phyloP scores from a whole-genome alignment of 176 grass and related monocot genomes.

The Raddia distichophylla region DNA sequence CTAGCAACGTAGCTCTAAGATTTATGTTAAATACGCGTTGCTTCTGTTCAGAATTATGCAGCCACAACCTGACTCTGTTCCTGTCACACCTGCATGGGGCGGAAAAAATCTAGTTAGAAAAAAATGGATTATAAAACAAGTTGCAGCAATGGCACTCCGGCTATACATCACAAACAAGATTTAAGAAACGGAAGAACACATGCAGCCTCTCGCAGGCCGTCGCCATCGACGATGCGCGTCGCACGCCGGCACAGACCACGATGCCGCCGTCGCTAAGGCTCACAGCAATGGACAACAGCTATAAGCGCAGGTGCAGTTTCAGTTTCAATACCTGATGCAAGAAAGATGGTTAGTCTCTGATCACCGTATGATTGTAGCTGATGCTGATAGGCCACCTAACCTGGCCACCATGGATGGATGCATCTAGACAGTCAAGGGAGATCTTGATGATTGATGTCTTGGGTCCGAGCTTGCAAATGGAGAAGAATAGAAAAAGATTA shows the following conservation, averaged over 20 bases:
- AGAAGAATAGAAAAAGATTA: background rate
- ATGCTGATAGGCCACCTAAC: conserved; percentile 35
- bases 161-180: conserved; percentile 7
- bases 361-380: background rate
- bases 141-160: conserved; percentile 21
- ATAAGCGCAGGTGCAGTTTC: background rate
- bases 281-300: conserved; percentile 42
- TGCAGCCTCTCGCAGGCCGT: background rate
- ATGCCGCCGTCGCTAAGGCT: conserved; percentile 6
- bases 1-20: background rate
- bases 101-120: background rate
- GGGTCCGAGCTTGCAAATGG: conserved; percentile 29
- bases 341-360: background rate
- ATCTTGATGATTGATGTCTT: conserved; percentile 33
- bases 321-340: background rate
- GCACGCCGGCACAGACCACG: conserved; percentile 37
- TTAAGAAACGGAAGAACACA: background rate
- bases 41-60: background rate
- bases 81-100: background rate
- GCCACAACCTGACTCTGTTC: background rate
- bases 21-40: background rate
- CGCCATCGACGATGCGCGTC: conserved; percentile 22
- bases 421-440: conserved; percentile 10
- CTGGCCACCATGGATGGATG: background rate
- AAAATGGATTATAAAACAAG: background rate